Evolutionary conservation across 106 monocot genomes (phyloP).

Genomic region (Dioscorea zingiberensis): DNA sequence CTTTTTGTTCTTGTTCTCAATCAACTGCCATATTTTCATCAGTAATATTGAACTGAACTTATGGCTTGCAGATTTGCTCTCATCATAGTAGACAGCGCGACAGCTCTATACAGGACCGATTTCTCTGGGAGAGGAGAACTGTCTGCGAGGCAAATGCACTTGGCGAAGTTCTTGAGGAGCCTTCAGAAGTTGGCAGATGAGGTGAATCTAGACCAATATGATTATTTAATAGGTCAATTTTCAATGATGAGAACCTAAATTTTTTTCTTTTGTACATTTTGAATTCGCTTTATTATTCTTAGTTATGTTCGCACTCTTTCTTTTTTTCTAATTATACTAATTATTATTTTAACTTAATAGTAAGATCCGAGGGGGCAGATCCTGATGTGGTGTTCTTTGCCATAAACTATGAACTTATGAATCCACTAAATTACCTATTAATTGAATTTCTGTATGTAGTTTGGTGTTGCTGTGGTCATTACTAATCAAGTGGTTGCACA

Average conservation of each 20-base stretch:
- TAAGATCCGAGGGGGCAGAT: too few relatives aligned
- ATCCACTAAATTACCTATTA: too few relatives aligned
- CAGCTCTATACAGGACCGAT: slow-evolving; percentile 66
- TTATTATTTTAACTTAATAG: too few relatives aligned
- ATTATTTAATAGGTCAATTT: not conserved
- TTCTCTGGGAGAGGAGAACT: slow-evolving; percentile 76
- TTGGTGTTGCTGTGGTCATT: slow-evolving; percentile 91
- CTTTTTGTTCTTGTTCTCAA: not conserved
- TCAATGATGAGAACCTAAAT: too few relatives aligned
- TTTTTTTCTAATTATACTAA: too few relatives aligned
- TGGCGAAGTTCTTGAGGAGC: slow-evolving; percentile 69
- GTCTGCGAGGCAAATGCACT: slow-evolving; percentile 76
- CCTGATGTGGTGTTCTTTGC: too few relatives aligned
- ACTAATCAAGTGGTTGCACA: slow-evolving; percentile 98
- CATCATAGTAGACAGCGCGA: slow-evolving; percentile 74
- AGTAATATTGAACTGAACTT: not conserved
- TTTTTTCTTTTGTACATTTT: too few relatives aligned
- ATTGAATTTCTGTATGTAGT: slow-evolving; percentile 21
- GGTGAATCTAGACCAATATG: slow-evolving; percentile 12
- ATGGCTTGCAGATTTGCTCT: slow-evolving; percentile 51
- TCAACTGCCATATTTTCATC: not conserved
- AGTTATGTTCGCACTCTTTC: too few relatives aligned
- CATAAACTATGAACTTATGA: too few relatives aligned
- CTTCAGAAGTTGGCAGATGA: slow-evolving; percentile 74
- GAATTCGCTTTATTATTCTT: too few relatives aligned